Evolutionary conservation across 805 yeast genomes (phyloP), one percentile per base, ranked within the genome.

Genomic region (Metschnikowia borealis): DNA sequence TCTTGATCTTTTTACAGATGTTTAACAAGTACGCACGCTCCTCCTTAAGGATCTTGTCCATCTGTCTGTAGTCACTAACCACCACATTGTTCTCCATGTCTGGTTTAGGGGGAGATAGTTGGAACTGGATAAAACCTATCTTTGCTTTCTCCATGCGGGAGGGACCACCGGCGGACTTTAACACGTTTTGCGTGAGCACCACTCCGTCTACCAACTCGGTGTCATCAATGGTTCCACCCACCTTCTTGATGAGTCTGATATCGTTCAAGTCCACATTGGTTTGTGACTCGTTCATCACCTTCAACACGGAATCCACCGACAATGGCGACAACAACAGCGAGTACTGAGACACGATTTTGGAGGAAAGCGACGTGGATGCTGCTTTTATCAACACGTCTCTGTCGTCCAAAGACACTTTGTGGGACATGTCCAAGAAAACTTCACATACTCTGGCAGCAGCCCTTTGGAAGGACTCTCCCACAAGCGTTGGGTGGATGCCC

Each of bases 11-110:
- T 71, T 94, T 94, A 77, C 97, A 91, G 66, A 94, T 87, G 68
- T 92, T 92, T 66, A 94, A 80, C 64, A 94, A 74, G 67, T 94
- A 94, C 29, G 96, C 94, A 67, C 99, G 85, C 77, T 94, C 99
- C 73, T 94, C 99, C 66, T 95, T 94, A 66, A 94, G 78, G 60
- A 94, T 94, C 74, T 92, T 94, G 71, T 94, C 99, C 99, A 94
- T 94, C 72, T 94, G 99, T 71, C 99, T 83, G 75, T 94, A 94
- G 70, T 94, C 99, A 65, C 88, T 94, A 49, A 94, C 98, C 51
- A 94, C 96, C 45, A 94, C 92, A 66, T 91, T 92, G 70, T 94
- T 94, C 74, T 94, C 99, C 86, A 95, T 86, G 65, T 90, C 97
- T 18, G 97, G 97, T 67, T 90, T 90, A 57, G 97, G 97, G 21